Base-by-base conservation (phyloP, 2,329 filamentous ascomycete genomes). In the Aspergillus unguis region DNA sequence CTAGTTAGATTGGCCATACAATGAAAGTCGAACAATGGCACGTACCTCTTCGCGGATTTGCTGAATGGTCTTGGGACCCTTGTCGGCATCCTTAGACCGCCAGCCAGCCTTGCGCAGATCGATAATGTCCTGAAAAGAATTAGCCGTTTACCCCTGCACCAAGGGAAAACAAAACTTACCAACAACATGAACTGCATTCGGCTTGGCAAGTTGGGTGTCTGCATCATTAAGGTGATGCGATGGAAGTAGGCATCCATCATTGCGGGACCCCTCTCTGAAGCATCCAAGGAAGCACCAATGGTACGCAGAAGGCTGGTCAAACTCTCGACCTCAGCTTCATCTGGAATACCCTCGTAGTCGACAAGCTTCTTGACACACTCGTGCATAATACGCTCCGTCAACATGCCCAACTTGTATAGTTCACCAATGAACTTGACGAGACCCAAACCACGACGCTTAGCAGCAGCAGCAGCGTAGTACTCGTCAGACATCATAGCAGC, bases 371-470 rank as follows among this genome's bases (percentile, higher is more conserved):
- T 87, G 28, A 99, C 91, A 82, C 94, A 99, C 75, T 96, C 90
- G 78, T 99, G 92, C 94, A 99, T 99, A 76, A 99, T 99, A 71
- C 92, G 89, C 73, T 96, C 90, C 56, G 94, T 99, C 73, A 99
- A 83, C 94, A 99, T 99, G 71, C 88, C 86, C 56, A 99, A 85
- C 81, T 97, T 99, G 84, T 95, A 99, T 42, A 99, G 84, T 76
- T 99, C 94, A 78, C 94, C 94, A 69, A 99, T 99, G 77, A 99
- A 99, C 75, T 96, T 92, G 59, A 99, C 92, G 25, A 99, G 84
- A 86, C 94, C 94, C 59, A 99, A 88, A 76, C 94, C 94, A 73
- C 91, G 88, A 75, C 94, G 87, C 81, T 99, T 99, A 67, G 92
- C 92, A 53, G 92, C 92, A 45, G 92, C 92, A 37, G 90, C 92